Percentiles rank a stretch among this genome's conserved stretches.
phyloP scores from a whole-genome alignment of 306 rosid genomes.

The Dryas alaskensis region DNA sequence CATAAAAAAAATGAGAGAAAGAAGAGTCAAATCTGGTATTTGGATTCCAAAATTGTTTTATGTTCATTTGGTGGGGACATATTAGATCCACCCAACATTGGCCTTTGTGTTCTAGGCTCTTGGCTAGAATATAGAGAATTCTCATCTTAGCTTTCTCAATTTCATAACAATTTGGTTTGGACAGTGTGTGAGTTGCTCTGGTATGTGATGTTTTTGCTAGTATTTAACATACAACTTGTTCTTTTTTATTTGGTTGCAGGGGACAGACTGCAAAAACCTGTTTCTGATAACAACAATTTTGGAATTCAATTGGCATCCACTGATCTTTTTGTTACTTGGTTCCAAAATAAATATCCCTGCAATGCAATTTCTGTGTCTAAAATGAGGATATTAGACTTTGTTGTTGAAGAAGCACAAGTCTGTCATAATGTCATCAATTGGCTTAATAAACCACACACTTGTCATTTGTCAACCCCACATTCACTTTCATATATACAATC shows the following conservation, averaged over 20 bases:
- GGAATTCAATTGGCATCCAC: too few relatives aligned
- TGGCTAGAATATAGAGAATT: neutral
- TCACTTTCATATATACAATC: constrained; percentile 6
- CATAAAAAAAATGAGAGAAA: neutral
- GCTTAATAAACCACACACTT: neutral
- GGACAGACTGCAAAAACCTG: neutral
- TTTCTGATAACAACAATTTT: too few relatives aligned
- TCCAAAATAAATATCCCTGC: neutral
- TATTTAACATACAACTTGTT: neutral
- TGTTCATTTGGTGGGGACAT: neutral
- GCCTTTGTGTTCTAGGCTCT: neutral
- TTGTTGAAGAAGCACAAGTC: neutral
- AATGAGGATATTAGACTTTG: neutral
- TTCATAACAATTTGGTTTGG: neutral
- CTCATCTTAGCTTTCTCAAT: neutral
- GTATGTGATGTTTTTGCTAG: too few relatives aligned
- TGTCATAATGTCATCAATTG: neutral
- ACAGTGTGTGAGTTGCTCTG: neutral
- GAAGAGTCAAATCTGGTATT: neutral
- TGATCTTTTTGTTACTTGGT: too few relatives aligned
- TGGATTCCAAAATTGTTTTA: neutral
- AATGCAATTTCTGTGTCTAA: neutral
- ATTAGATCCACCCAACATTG: neutral
- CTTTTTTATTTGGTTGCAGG: neutral
- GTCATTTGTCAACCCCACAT: neutral